phyloP scores from a whole-genome alignment of 257 asterid genomes.

The Fraxinus quadrangulata region DNA sequence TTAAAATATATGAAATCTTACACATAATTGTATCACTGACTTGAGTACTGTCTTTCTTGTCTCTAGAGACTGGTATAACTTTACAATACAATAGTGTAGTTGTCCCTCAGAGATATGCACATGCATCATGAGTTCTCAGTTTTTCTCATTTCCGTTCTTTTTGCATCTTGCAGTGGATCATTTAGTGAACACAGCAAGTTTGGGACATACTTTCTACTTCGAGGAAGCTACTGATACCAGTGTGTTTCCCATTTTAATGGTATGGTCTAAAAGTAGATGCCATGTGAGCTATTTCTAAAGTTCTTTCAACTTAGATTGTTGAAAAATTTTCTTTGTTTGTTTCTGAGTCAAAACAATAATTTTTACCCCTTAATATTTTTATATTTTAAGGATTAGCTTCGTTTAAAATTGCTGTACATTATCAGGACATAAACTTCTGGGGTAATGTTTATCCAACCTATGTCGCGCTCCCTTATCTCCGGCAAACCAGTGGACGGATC shows the following conservation, averaged over 20 bases:
- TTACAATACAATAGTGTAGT: not conserved
- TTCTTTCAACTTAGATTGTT: not conserved
- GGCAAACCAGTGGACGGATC: constrained; percentile 67
- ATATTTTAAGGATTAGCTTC: not conserved
- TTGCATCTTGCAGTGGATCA: constrained; percentile 71
- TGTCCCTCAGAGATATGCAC: not conserved
- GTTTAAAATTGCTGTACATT: not conserved
- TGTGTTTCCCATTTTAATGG: constrained; percentile 82
- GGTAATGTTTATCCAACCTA: constrained; percentile 93
- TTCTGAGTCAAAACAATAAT: no score
- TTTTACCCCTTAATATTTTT: not conserved
- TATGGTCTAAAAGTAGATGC: constrained; percentile 20
- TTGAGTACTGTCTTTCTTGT: not conserved
- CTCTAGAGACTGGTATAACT: not conserved
- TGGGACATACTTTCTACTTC: constrained; percentile 90
- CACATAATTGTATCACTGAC: no score
- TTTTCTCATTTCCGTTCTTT: not conserved
- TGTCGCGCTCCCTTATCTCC: constrained; percentile 80
- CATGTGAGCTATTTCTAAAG: not conserved
- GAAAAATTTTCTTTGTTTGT: not conserved
- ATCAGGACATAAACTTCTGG: constrained; percentile 93
- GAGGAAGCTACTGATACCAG: constrained; percentile 83
- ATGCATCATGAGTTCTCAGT: not conserved
- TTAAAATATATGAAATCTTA: no score
- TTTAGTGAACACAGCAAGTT: constrained; percentile 80